phyloP scores from a whole-genome alignment of 2,329 filamentous ascomycete species.

The Plectosphaerella plurivora region DNA sequence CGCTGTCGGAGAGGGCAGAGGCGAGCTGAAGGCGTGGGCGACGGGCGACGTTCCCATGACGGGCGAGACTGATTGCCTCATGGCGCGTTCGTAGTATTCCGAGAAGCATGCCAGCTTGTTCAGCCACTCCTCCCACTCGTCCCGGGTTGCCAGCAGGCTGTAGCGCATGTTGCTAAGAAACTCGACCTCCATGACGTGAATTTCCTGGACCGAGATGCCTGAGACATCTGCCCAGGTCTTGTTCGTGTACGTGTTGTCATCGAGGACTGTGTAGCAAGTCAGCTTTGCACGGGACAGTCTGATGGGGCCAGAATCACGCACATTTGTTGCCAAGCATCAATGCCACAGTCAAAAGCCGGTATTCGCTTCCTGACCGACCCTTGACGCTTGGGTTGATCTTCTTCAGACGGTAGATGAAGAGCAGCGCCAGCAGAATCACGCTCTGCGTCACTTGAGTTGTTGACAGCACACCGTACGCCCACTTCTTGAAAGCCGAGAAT shows the following conservation, averaged over 20 bases:
- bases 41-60: slow-evolving; percentile 35
- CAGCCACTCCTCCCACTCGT: slow-evolving; percentile 87
- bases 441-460: slow-evolving; percentile 97
- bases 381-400: slow-evolving; percentile 84
- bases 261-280: slow-evolving; percentile 57
- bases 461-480: slow-evolving; percentile 84
- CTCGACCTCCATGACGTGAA: slow-evolving; percentile 99
- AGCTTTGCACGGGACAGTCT: not conserved
- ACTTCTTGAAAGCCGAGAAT: slow-evolving; percentile 79
- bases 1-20: slow-evolving; percentile 45
- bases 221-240: slow-evolving; percentile 99
- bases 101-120: slow-evolving; percentile 76
- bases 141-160: slow-evolving; percentile 78
- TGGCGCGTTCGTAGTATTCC: slow-evolving; percentile 73
- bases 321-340: slow-evolving; percentile 98
- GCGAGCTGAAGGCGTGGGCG: slow-evolving; percentile 34
- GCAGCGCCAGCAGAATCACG: slow-evolving; percentile 80
- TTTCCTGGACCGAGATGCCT: slow-evolving; percentile 86
- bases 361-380: slow-evolving; percentile 90
- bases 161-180: slow-evolving; percentile 99
- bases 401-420: slow-evolving; percentile 93
- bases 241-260: slow-evolving; percentile 99
- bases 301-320: slow-evolving; percentile 31
- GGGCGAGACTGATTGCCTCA: slow-evolving; percentile 31
- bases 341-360: slow-evolving; percentile 85